Base-by-base conservation (phyloP, 2,329 filamentous ascomycete genomes). In the Pyrenochaeta sp. region DNA sequence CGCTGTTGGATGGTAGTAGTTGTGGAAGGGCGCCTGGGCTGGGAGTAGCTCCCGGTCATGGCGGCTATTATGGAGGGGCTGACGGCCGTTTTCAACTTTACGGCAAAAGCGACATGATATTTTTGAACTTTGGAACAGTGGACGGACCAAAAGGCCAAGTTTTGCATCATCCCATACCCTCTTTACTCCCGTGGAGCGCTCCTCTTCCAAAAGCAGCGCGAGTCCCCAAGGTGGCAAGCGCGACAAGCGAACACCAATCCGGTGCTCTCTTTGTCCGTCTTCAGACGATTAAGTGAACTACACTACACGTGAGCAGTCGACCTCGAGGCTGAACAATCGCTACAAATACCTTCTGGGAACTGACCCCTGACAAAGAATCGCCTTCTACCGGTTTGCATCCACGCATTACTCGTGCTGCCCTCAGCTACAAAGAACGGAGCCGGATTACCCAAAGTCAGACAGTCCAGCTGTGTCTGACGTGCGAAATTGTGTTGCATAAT, bases 271-370 rank as follows among this genome's bases (percentile, higher is more conserved):
- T 76, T 76, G 73, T 76, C 73, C 73, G 72, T 71, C 66, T 71
- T 74, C 68, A 74, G 72, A 60, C 68, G 60, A 61, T 59, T 56
- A 64, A 54, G 58, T 67, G 60, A 63, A 60, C 66, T 68, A 62
- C 58, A 66, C 47, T 63, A 60, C 70, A 71, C 63, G 68, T 73
- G 68, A 73, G 68, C 67, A 72, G 65, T 69, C 49, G 56, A 62
- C 58, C 58, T 74, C 61, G 66, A 73, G 62, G 53, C 56, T 65
- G 56, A 58, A 58, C 58, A 63, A 56, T 69, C 65, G 70, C 65
- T 76, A 75, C 73, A 75, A 75, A 75, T 75, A 76, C 65, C 68
- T 68, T 56, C 66, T 66, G 58, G 51, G 52, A 60, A 68, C 68
- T 69, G 68, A 65, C 53, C 54, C 57, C 49, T 61, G 67, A 76